phyloP scores from a whole-genome alignment of 257 asterid species.

The Nicotiana tabacum region DNA sequence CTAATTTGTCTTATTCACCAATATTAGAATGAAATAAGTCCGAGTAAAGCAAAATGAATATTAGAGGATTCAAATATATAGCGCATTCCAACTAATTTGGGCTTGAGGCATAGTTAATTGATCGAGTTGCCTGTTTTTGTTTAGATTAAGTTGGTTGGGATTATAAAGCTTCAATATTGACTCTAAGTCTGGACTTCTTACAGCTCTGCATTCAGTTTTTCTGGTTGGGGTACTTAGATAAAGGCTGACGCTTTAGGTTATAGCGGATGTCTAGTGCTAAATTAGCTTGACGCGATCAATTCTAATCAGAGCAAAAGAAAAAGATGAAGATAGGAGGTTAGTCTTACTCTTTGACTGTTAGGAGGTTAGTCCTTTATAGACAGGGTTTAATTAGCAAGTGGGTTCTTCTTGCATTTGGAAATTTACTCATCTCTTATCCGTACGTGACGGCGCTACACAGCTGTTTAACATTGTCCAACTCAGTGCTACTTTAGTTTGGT shows the following conservation, averaged over 20 bases:
- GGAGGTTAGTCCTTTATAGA: background rate
- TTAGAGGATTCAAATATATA: background rate
- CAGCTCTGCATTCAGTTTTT: background rate
- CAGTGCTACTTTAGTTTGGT: background rate
- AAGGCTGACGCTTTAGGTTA: background rate
- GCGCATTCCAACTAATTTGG: background rate
- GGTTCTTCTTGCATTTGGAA: background rate
- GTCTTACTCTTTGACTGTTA: background rate
- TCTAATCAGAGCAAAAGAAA: background rate
- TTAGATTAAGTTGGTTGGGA: background rate
- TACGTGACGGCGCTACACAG: background rate
- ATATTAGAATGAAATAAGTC: background rate
- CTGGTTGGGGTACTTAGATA: background rate
- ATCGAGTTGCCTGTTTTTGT: background rate
- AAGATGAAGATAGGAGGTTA: background rate
- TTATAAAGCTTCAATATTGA: background rate
- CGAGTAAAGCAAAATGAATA: background rate
- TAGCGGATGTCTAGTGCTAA: background rate
- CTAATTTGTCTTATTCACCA: background rate
- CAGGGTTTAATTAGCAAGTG: background rate
- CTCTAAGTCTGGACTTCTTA: background rate
- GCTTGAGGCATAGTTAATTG: background rate
- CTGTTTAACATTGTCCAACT: background rate
- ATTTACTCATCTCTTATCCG: background rate
- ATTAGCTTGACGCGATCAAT: background rate